Base-by-base conservation (phyloP, 1,284 basidiomycete species). In the Rhodotorula sp. region DNA sequence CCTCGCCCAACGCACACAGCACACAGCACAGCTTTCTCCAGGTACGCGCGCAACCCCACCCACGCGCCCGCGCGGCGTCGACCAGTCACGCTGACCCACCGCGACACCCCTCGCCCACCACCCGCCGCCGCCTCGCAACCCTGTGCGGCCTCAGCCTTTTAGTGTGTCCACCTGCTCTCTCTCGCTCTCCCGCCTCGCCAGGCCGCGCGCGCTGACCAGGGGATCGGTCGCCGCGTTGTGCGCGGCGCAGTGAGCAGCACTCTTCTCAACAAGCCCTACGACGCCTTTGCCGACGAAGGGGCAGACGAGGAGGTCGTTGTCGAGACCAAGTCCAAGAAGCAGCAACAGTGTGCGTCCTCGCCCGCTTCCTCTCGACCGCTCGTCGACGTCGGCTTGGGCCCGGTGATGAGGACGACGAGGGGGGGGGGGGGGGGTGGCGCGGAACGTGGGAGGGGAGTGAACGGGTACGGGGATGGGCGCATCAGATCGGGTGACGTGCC, bases 241-340 rank as follows among this genome's bases (percentile, higher is more conserved):
- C 31, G 15, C 26, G 13, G 5, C 26, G 46, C 58, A 70, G 68
- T 71, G 68, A 68, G 63, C 40, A 44, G 40, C 69, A 71, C 66
- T 28, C 65, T 75, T 59, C 72, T 75, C 69, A 75, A 75, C 73
- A 75, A 75, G 71, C 73, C 73, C 31, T 75, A 76, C 72, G 74
- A 76, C 72, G 70, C 75, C 54, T 76, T 75, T 61, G 72, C 73
- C 63, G 74, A 75, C 69, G 69, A 73, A 66, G 70, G 70, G 50
- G 68, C 55, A 15, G 69, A 73, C 28, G 67, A 73, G 48, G 68
- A 70, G 47, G 62, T 57, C 47, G 64, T 53, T 24, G 65, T 61
- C 28, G 66, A 70, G 37, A 64, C 57, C 46, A 68, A 65, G 65
- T 63, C 66, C 47, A 34, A 57, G 28, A 71, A 71, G 64, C 54